Evolutionary conservation across 2,329 filamentous ascomycete species (phyloP), one percentile per base, ranked within the genome.

Genomic region (Phialemoniopsis sp.): DNA sequence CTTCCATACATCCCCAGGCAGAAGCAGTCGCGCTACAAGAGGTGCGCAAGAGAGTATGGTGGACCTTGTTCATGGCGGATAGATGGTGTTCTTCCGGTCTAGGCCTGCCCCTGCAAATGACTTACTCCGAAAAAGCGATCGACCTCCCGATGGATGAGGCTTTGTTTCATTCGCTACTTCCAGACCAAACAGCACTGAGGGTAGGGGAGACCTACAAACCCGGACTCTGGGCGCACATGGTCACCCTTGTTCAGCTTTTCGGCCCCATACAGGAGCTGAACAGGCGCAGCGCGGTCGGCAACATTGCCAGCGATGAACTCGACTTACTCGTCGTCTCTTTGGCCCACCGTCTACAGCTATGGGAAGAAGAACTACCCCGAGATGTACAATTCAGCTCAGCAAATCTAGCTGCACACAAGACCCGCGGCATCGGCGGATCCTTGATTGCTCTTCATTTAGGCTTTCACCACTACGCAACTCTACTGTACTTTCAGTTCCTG

Each of bases 51-150:
- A n/a, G n/a, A n/a, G n/a, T n/a, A n/a, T 39, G 37, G 37, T 35
- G 37, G 37, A 39, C 32, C 13, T 13, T 39, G n/a, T 39, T 34
- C 37, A 39, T 39, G 32, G 35, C 35, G 18, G 37, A 39, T 17
- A 18, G 37, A 18, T 39, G 37, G 37, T 33, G 18, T 8, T 39
- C 37, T 13, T 19, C 37, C 8, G 37, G 37, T 13, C 19, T 28
- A 12, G 30, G 35, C 12, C 31, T 34, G 6, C 31, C 29, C 3
- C 31, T 31, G 8, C 37, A 39, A 13, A 18, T 39, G 3, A 18
- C 37, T 12, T 31, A 39, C n/a, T n/a, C n/a, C 19, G 30, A 18
- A 19, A 13, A 13, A n/a, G 29, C 8, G 13, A n/a, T 28, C 14
- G n/a, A 13, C 13, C 26, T 39, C 19, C 37, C 37, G 13, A 39